Evolutionary conservation across 371 early-diverging fungal genomes (phyloP), one percentile per base, ranked within the genome.

Genomic region (Saksenaea vasiformis): DNA sequence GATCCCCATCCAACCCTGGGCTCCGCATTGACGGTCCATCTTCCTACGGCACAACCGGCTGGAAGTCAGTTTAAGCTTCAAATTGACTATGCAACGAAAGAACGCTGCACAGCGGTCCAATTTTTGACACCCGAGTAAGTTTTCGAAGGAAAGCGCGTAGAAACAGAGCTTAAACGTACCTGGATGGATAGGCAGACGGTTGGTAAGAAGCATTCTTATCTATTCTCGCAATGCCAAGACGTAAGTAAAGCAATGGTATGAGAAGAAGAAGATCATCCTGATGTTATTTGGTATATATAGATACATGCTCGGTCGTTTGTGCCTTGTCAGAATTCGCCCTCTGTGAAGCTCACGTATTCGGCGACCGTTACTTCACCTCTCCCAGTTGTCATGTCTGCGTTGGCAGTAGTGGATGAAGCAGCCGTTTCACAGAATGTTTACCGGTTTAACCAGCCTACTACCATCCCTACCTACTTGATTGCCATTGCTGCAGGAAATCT

Each of bases 141-240:
- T 17, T 54, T 15, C 14, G n/a, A 19, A 26, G n/a, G n/a, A n/a
- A n/a, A n/a, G n/a, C n/a, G n/a, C n/a, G n/a, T 8, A 36, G 36
- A 3, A 24, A 15, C 17, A 28, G 5, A 0, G 3, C 41, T 14
- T 7, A 34, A 13, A 41, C 34, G 14, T 26, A 9, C 3, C 56
- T 5, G 39, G 22, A 26, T 35, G 31, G 1, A 9, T 62, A 85
- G 83, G 56, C 98, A 97, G 81, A 98, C 98, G 14, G 86, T 90
- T 13, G 97, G 97, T 53, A 94, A 94, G 77, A 84, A 86, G 66
- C 84, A 92, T 64, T 96, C 97, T 19, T 98, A 95, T 71, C 78
- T 97, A 61, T 96, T 96, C 75, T 93, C 95, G 31, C 97, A 97
- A 74, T 96, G 97, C 78, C 94, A 98, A 78, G 90, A 89, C 47